Evolutionary conservation across 371 early-diverging fungal species (phyloP).

Genomic region (Mucor saturninus): DNA sequence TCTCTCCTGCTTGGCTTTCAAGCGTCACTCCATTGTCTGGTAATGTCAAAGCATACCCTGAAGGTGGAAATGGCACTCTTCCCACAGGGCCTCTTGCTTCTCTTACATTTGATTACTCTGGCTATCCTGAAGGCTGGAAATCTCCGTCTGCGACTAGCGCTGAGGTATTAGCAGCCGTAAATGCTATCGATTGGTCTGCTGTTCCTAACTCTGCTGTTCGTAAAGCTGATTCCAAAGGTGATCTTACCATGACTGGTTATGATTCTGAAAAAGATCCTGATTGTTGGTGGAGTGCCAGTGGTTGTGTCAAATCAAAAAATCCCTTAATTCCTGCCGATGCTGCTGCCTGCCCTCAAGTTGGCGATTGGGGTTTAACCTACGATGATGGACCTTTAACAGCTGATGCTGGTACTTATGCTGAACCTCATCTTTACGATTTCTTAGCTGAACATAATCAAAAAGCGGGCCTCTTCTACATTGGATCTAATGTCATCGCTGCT

Average conservation of each 20-base stretch:
- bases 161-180: slow-evolving; percentile 44
- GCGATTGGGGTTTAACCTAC: slow-evolving; percentile 54
- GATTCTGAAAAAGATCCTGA: slow-evolving; percentile 27
- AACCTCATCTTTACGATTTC: slow-evolving; percentile 51
- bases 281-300: slow-evolving; percentile 45
- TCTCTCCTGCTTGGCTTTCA: slow-evolving; percentile 31
- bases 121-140: slow-evolving; percentile 48
- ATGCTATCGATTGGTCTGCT: slow-evolving; percentile 47
- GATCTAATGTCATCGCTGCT: slow-evolving; percentile 34
- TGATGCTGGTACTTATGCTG: slow-evolving; percentile 33
- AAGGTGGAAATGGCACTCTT: slow-evolving; percentile 18
- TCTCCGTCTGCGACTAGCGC: slow-evolving; percentile 34
- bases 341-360: slow-evolving; percentile 40
- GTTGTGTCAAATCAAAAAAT: slow-evolving; percentile 48
- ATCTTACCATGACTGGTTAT: slow-evolving; percentile 28
- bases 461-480: slow-evolving; percentile 35
- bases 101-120: slow-evolving; percentile 20
- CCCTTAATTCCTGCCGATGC: slow-evolving; percentile 43
- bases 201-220: slow-evolving; percentile 49
- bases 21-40: slow-evolving; percentile 26
- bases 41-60: slow-evolving; percentile 25
- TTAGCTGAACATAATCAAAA: slow-evolving; percentile 32
- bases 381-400: slow-evolving; percentile 47
- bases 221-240: slow-evolving; percentile 23
- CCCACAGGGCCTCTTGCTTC: slow-evolving; percentile 38